Conservation (phyloP, 331 rosid genomes). For the Prunus yedoensis region DNA sequence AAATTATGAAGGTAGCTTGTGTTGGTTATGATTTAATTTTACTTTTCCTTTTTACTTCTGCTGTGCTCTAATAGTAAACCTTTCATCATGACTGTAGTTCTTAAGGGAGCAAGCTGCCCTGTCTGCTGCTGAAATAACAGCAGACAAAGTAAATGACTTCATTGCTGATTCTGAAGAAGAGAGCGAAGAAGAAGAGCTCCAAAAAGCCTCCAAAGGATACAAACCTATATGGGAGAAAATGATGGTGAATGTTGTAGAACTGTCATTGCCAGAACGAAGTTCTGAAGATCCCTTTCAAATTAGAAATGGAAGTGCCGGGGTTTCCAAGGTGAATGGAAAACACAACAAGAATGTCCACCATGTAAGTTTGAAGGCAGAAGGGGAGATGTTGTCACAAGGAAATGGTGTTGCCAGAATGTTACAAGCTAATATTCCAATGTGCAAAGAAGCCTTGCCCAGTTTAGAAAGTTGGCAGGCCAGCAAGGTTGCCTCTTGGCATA, state of each 20-base stretch:
- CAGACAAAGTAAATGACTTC: constrained; percentile 72
- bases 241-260: constrained; percentile 45
- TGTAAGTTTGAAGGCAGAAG: constrained; percentile 55
- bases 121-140: constrained; percentile 86
- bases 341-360: constrained; percentile 62
- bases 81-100: constrained; percentile 59
- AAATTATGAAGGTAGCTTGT: constrained; percentile 86
- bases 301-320: constrained; percentile 55
- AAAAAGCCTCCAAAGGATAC: constrained; percentile 43
- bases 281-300: constrained; percentile 31
- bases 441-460: constrained; percentile 86
- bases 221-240: constrained; percentile 53
- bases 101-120: constrained; percentile 91
- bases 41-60: not conserved
- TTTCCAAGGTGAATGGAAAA: constrained; percentile 88
- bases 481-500: constrained; percentile 92
- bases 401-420: constrained; percentile 58
- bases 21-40: constrained; percentile 9
- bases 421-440: constrained; percentile 67
- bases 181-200: constrained; percentile 63
- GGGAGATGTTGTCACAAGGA: constrained; percentile 61
- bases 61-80: constrained; percentile 25
- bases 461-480: constrained; percentile 85
- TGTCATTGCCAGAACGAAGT: constrained; percentile 46
- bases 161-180: constrained; percentile 70